Base-by-base conservation (phyloP, 768 basidiomycete genomes). In the Chalciporus chontae region DNA sequence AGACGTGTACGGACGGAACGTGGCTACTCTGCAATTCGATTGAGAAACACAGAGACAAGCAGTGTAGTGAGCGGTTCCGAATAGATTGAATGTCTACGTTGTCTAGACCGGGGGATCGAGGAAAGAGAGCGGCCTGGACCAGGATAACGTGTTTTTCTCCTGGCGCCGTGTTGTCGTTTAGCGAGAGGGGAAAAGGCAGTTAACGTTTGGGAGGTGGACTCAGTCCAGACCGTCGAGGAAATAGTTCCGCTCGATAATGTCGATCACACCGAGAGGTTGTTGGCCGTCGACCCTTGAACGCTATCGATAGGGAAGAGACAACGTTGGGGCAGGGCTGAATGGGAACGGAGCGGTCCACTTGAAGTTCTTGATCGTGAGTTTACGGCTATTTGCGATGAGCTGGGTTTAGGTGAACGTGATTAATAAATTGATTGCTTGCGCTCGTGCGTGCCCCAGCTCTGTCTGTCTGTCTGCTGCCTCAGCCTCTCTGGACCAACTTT, bases 221-320 rank as follows among this genome's bases (percentile, higher is more conserved):
- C 32, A 47, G 60, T 60, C 62, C 52, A 64, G 62, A 64, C 62
- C 63, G 50, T 17, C 52, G 48, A 51, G 19, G 52, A 53, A 57
- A 53, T 53, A 1, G 41, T 23, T 50, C 62, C 62, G 61, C 36
- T 41, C 54, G 52, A 58, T 53, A 54, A 51, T 47, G 62, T 62
- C 62, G 62, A 64, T 64, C 62, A 54, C 45, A 14, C 8, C 27
- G n/a, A n/a, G n/a, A n/a, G n/a, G n/a, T n/a, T n/a, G n/a, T n/a
- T n/a, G n/a, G n/a, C n/a, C n/a, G n/a, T n/a, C n/a, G n/a, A n/a
- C n/a, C 27, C 27, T 21, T 21, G 21, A 23, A 37, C 32, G 15
- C 11, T 24, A 19, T 21, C 21, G 2, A 21, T 21, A 21, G 21
- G 21, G 21, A 21, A 21, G 21, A n/a, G n/a, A n/a, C n/a, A n/a